Base-by-base conservation (phyloP, 2,329 filamentous ascomycete genomes). In the Sordariomycetes sp. region DNA sequence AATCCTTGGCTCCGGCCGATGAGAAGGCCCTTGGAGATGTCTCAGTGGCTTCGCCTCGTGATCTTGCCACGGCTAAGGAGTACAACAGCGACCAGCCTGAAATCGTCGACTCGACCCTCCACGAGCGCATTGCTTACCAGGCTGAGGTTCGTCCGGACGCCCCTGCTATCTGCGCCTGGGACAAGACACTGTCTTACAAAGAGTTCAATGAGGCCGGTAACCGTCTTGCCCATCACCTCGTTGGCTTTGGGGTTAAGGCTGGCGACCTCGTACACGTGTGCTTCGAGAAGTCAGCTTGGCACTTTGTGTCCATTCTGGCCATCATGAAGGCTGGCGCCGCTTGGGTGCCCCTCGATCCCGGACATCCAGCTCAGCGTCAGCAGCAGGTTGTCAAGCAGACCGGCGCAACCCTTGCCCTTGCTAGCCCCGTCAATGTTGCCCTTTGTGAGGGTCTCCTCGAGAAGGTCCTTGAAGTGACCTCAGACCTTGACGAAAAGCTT, bases 201-300 rank as follows among this genome's bases (percentile, higher is more conserved):
- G 35, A 37, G 14, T 21, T 37, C 2, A 20, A 37, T 10, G 21
- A 5, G 15, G 11, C 19, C 9, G 17, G 30, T 15, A 21, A 33
- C 12, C 19, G 31, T 5, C 30, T 37, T 2, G 35, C 35, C 3
- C n/a, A 18, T 11, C n/a, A 33, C 14, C 27, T 35, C n/a, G 12
- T 37, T 10, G 17, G 10, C 10, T 25, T 17, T 15, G 30, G 35
- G 8, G 30, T 37, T 5, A 15, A 29, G 18, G 10, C 9, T 11
- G 35, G 30, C 11, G 24, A 33, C 11, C 10, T 35, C 5, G 34
- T 43, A 6, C 36, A 24, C 8, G 19, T 42, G n/a, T 42, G 37
- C 37, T 44, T 41, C 18, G 38, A 38, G 16, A 44, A 42, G 29
- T 41, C 38, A 5, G 32, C 21, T 3, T 42, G 38, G 34, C 15